Evolutionary conservation across 208 protist species (phyloP).

Genomic region (Angomonas ambiguus): DNA sequence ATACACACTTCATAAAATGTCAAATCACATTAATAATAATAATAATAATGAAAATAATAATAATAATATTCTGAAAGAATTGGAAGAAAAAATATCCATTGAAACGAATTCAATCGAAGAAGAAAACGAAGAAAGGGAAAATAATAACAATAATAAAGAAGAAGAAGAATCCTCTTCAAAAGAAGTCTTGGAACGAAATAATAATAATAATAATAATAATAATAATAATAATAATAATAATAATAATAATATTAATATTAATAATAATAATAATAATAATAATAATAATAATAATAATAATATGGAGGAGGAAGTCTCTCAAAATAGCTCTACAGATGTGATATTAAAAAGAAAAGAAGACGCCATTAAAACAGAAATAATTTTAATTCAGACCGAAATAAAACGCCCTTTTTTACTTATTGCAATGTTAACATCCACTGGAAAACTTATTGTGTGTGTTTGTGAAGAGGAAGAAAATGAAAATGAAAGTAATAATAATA

Average conservation of each 20-base stretch:
- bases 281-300: no score
- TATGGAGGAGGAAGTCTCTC: no score
- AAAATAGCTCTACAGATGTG: no score
- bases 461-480: background rate
- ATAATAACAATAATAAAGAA: slow-evolving; percentile 1
- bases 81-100: no score
- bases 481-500: background rate
- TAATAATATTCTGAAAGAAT: no score
- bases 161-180: background rate
- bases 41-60: slow-evolving; percentile 1
- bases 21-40: slow-evolving; percentile 1
- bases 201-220: no score
- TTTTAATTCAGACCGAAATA: no score
- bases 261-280: slow-evolving; percentile 3
- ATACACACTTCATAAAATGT: background rate
- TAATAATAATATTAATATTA: slow-evolving; percentile 4
- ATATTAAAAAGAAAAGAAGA: no score
- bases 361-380: no score
- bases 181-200: no score
- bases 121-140: background rate
- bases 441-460: background rate
- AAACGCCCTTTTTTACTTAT: no score
- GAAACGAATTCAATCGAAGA: background rate
- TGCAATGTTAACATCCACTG: background rate
- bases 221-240: background rate